These are phyloP conservation scores for Lagenaria siceraria DNA, from an alignment of 306 rosid genomes.

Conservation along the genomic window DNA sequence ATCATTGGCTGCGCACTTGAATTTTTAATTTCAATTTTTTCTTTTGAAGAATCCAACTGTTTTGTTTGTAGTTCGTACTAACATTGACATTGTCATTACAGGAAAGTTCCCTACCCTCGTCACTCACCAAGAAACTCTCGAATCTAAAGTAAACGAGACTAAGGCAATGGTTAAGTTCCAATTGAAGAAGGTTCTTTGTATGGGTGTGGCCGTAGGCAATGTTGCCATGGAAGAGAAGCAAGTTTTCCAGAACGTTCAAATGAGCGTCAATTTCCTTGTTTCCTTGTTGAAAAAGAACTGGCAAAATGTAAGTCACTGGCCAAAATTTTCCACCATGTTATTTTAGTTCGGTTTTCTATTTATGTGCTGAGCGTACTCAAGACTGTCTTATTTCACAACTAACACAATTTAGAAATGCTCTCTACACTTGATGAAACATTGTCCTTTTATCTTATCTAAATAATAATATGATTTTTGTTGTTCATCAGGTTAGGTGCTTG, in stretches of 20 bases:
- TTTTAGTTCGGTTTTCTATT: background rate
- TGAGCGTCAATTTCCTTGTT: conserved; percentile 75
- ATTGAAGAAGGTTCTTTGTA: conserved; percentile 74
- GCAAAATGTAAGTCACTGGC: conserved; percentile 52
- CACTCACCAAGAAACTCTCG: conserved; percentile 69
- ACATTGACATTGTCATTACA: background rate
- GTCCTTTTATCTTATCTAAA: background rate
- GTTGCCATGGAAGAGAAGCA: conserved; percentile 82
- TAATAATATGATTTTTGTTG: background rate
- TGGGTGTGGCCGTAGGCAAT: conserved; percentile 89
- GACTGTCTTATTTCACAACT: background rate
- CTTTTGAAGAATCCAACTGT: no score
- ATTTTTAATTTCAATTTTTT: background rate
- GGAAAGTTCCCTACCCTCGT: conserved; percentile 81
- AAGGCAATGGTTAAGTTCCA: conserved; percentile 80
- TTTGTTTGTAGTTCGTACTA: background rate
- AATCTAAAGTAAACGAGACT: conserved; percentile 65
- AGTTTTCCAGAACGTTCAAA: conserved; percentile 74
- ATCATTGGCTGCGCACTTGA: background rate
- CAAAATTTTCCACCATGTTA: background rate
- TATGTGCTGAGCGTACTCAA: background rate
- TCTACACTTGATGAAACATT: background rate
- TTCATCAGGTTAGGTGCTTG: conserved; percentile 22
- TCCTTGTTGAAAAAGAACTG: conserved; percentile 74
- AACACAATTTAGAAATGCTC: no score